These are phyloP conservation scores for Arctium minus DNA, from an alignment of 129 eudicot genomes.

Conservation along the genomic window DNA sequence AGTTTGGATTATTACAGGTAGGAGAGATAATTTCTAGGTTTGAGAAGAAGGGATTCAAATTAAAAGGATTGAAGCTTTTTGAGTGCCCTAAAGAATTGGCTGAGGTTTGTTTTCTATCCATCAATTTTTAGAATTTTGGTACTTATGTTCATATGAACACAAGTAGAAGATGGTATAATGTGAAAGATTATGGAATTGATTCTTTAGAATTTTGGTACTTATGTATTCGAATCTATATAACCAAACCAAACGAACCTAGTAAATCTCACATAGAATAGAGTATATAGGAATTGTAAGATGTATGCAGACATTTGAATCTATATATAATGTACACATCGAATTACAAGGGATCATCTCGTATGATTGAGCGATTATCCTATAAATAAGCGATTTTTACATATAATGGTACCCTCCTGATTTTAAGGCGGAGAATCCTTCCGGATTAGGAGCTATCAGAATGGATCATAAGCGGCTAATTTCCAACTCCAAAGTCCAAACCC, in stretches of 20 bases:
- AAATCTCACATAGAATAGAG: too few relatives aligned
- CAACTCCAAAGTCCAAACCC: background rate
- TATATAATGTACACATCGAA: background rate
- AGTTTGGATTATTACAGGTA: conserved; percentile 45
- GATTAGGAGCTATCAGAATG: background rate
- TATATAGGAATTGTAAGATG: too few relatives aligned
- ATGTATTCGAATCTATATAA: background rate
- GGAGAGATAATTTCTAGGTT: conserved; percentile 96
- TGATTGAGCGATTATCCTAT: background rate
- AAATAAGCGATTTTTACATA: background rate
- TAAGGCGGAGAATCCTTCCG: background rate
- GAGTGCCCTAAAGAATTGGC: conserved; percentile 85
- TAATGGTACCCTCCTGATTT: background rate
- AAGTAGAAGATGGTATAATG: background rate
- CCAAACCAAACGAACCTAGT: background rate
- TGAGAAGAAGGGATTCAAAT: conserved; percentile 95
- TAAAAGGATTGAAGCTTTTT: conserved; percentile 88
- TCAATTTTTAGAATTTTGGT: background rate
- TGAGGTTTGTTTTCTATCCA: conserved; percentile 49
- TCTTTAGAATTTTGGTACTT: background rate
- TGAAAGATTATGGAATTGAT: background rate
- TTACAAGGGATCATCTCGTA: background rate
- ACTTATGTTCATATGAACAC: background rate
- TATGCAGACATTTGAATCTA: too few relatives aligned
- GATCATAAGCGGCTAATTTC: background rate